Evolutionary conservation across 345 rosid species (phyloP), one percentile per base, ranked within the genome.

Genomic region (Anastatica hierochuntica): DNA sequence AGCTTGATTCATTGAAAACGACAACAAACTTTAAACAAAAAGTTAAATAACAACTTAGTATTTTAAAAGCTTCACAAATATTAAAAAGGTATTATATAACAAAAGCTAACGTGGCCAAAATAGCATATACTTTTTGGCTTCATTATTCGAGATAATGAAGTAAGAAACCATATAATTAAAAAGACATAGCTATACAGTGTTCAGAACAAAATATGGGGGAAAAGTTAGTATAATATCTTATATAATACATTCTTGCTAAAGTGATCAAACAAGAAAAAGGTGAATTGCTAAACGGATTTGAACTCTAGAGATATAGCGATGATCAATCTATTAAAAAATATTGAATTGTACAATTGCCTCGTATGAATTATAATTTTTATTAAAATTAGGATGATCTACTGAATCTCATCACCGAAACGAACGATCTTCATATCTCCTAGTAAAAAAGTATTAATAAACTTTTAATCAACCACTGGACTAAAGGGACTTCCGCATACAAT

Each of bases 21-120:
- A 65, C 70, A 57, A 65, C 27, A 57, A 20, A 58, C 70, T 58
- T 66, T 57, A 40, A 46, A 50, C 58, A 49, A 34, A 64, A 34
- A 64, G 50, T 63, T 56, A 34, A 23, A 43, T 24, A 24, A 42
- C 70, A 65, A 34, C 13, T 41, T 49, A 19, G 12, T 31, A 60
- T 58, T 38, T 48, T 10, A 38, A 44, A 40, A 49, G 37, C 55
- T 48, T 59, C 20, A 57, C 26, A 34, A 36, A 21, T 27, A 5
- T 11, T 20, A 31, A 35, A 18, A 19, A 14, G 10, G 31, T 4
- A 14, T 21, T 21, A 10, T 10, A 2, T 8, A 58, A 15, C 38
- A 46, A 30, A n/a, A 49, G 58, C 63, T 49, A 64, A 64, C 69
- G 63, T 64, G 69, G 58, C 63, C 58, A 57, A 56, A 58, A 64